Evolutionary conservation across 2,329 filamentous ascomycete genomes (phyloP).

Genomic region (Cladosporium sp.): DNA sequence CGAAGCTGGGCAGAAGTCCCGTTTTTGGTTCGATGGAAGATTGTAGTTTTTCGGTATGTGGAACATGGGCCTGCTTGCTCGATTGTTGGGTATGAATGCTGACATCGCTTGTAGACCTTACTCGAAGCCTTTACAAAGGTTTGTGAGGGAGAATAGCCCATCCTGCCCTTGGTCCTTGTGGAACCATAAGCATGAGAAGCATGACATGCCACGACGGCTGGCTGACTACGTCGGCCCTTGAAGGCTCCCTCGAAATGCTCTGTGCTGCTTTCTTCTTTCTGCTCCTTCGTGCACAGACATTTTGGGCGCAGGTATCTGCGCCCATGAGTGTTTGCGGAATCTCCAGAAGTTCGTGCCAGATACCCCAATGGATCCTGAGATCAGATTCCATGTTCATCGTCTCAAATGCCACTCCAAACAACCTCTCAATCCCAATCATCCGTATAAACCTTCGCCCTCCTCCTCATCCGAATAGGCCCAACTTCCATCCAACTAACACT

Average conservation of each 20-base stretch:
- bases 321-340: too few species aligned
- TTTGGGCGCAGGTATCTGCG: too few species aligned
- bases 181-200: too few species aligned
- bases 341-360: too few species aligned
- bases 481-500: conserved; percentile 35
- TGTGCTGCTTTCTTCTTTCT: too few species aligned
- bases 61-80: background rate
- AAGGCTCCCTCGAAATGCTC: too few species aligned
- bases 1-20: conserved; percentile 43
- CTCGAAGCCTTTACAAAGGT: conserved; percentile 20
- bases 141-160: conserved; percentile 12
- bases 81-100: conserved; percentile 1
- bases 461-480: conserved; percentile 42
- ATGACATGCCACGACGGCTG: too few species aligned
- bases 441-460: conserved; percentile 14
- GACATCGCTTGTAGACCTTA: conserved; percentile 14
- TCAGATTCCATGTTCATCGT: too few species aligned
- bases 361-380: too few species aligned
- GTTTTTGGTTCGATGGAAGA: conserved; percentile 53
- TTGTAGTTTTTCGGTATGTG: conserved; percentile 48
- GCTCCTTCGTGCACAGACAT: too few species aligned
- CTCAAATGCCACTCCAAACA: background rate
- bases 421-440: conserved; percentile 1
- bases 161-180: too few species aligned
- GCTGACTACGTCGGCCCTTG: too few species aligned